Evolutionary conservation across 176 grass and related monocot genomes (phyloP), one percentile per base, ranked within the genome.

Genomic region (Alloteropsis semialata): DNA sequence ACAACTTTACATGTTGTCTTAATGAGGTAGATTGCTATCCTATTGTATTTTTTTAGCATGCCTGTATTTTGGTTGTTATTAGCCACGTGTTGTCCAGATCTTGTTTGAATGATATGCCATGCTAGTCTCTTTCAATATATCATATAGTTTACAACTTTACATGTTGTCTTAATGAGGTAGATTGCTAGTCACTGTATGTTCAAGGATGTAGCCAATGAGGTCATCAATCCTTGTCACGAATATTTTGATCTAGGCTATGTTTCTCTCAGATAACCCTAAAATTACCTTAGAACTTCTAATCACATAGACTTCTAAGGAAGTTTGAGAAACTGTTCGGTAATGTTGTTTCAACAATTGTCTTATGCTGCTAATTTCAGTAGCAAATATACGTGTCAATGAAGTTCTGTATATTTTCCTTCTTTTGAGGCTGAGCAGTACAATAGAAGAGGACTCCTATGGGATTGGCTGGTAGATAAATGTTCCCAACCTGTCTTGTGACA

Each of bases 311-410:
- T 36, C 36, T n/a, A 22, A 14, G 50, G 76, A 50, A 50, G 3
- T 21, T 65, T 79, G 42, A 24, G 11, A 37, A 62, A 43, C 24
- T 27, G 36, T 81, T 56, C 41, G 7, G 48, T 63, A 78, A 46
- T 33, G 24, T 45, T 78, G 22, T 63, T 74, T 49, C 22, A 59
- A 38, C 30, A 84, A 37, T 11, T 72, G 71, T 34, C 55, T 38
- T 22, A 28, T 50, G 21, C 64, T 69, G 6, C 28, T 69, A 77
- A 17, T 74, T 86, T 80, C 46, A n/a, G 33, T 79, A 39, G 66
- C 65, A 72, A 59, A 62, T 79, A 50, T 77, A 46, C 42, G 34
- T 38, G 8, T 29, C 30, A 38, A 39, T n/a, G 7, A 17, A 36
- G 51, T 58, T 75, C 4, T 41, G 25, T 59, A 16, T 76, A 76